Evolutionary conservation across 345 rosid species (phyloP), one percentile per base, ranked within the genome.

Genomic region (Salix viminalis): DNA sequence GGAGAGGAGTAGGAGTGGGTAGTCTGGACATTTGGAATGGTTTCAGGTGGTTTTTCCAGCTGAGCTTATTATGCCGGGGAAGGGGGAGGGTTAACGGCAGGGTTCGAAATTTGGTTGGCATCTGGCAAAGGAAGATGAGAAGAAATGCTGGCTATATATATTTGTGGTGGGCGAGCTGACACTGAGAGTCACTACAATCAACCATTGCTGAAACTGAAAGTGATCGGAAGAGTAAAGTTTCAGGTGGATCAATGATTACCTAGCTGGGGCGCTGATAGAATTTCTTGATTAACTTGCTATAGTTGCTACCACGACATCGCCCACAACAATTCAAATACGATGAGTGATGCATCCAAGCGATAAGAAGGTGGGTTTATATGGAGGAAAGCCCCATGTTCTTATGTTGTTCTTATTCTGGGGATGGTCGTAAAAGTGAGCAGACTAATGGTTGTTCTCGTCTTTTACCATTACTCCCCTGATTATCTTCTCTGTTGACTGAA

Each of bases 21-120:
- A 83, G 48, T 70, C 50, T 15, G 5, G 85, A 72, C 97, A 92
- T 92, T 72, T 58, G 11, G 2, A 0, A 74, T 3, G 74, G 67
- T 72, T 54, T 7, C 21, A 56, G 70, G 52, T 71, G 42, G 70
- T 65, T 19, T 24, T 60, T 61, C 77, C 58, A 70, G 21, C 3
- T 21, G 42, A 8, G 67, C 2, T 26, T 26, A 18, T 68, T 62
- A 60, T 72, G 68, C 70, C 44, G 54, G 77, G 30, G n/a, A n/a
- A 11, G n/a, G 46, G 39, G n/a, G 24, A 36, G 39, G 15, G 32
- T n/a, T 11, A 50, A 68, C 56, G 48, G 62, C 15, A n/a, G 37
- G 39, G 18, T 77, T 72, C 67, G 58, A 75, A 73, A 72, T 15
- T 56, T 76, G 80, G 82, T 54, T 60, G 28, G 75, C 52, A 26